Percentiles rank a stretch among this genome's conserved stretches.
Conservation (phyloP, 192 early-diverging fungal species). For the Coemansia sp. region DNA sequence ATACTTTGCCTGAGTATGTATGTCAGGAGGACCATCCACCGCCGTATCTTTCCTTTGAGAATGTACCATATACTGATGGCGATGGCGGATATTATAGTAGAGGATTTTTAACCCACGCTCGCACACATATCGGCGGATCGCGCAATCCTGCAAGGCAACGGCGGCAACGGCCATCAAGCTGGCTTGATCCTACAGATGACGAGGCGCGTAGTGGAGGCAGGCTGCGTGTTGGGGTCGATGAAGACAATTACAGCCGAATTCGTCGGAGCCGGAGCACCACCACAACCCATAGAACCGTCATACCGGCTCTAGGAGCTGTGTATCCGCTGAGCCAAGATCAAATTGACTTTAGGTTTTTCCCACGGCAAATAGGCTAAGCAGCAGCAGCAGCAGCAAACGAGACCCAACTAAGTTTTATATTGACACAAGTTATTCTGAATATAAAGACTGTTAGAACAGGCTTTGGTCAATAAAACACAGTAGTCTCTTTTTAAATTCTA, state of each 20-base stretch:
- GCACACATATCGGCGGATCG: background rate
- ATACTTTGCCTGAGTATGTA: conserved; percentile 47
- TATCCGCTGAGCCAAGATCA: background rate
- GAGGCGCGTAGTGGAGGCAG: background rate
- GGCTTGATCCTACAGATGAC: background rate
- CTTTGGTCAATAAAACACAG: background rate
- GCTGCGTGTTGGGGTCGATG: background rate
- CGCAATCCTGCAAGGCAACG: background rate
- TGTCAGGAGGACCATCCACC: conserved; percentile 34
- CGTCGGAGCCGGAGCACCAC: background rate
- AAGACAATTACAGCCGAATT: background rate
- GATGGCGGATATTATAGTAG: background rate
- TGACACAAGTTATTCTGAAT: background rate
- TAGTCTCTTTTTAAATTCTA: conserved; percentile 13
- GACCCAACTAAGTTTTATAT: background rate
- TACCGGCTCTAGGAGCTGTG: background rate
- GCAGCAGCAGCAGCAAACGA: background rate
- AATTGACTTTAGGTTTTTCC: conserved; percentile 6
- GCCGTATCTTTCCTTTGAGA: conserved; percentile 18
- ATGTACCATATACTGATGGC: conserved; percentile 1
- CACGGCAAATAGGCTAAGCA: background rate
- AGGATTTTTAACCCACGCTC: background rate
- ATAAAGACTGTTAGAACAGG: background rate
- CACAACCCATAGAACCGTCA: background rate
- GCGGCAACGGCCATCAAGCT: background rate